These are phyloP conservation scores for Pyrenophora tritici-repentis DNA, from an alignment of 2,329 filamentous ascomycete genomes.

Conservation along the genomic window DNA sequence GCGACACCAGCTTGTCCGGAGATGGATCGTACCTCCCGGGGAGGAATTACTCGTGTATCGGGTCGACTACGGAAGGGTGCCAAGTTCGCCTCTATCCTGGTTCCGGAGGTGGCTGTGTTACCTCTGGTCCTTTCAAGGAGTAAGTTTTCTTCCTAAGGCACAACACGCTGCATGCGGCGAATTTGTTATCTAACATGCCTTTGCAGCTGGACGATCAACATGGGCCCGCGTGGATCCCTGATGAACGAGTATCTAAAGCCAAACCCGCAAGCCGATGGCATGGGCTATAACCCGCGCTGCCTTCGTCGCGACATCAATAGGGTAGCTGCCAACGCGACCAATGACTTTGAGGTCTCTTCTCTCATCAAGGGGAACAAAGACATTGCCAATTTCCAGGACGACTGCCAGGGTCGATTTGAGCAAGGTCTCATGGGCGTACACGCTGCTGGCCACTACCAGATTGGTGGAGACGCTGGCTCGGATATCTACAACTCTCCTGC, in stretches of 20 bases:
- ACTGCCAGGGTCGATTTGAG: constrained; percentile 46
- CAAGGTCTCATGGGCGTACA: constrained; percentile 49
- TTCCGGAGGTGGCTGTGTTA: constrained; percentile 61
- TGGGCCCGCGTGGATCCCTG: constrained; percentile 53
- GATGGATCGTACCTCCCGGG: constrained; percentile 48
- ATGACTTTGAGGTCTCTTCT: constrained; percentile 26
- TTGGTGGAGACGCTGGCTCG: constrained; percentile 19
- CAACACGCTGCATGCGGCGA: too few relatives aligned
- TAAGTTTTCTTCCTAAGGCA: constrained; percentile 6
- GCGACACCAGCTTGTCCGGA: constrained; percentile 52
- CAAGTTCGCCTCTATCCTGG: constrained; percentile 38
- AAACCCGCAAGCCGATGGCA: constrained; percentile 36
- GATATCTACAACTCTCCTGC: constrained; percentile 53
- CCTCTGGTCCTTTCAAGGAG: constrained; percentile 58
- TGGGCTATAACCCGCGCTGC: constrained; percentile 46
- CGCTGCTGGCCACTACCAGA: constrained; percentile 52
- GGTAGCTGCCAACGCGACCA: constrained; percentile 28
- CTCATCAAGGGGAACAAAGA: constrained; percentile 31
- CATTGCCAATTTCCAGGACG: constrained; percentile 42
- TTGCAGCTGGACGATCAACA: constrained; percentile 43
- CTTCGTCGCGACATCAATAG: constrained; percentile 45
- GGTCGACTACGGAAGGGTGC: constrained; percentile 15
- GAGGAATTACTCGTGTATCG: constrained; percentile 36
- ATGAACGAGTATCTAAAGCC: constrained; percentile 2
- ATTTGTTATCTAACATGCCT: too few relatives aligned